Base-by-base conservation (phyloP, 805 yeast genomes). In the Candida loeiensis region DNA sequence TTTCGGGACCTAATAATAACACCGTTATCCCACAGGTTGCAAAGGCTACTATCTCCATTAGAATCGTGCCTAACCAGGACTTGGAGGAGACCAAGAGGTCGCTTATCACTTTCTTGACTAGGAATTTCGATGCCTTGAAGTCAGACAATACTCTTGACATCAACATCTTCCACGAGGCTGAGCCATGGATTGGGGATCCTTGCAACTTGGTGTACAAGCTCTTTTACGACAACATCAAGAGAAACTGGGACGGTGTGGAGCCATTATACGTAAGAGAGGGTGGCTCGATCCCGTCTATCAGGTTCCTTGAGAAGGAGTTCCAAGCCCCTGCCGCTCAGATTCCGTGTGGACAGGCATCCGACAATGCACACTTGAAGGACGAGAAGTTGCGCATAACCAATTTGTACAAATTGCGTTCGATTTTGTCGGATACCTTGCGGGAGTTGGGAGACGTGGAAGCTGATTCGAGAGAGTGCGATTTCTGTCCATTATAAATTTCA, bases 321-420 rank as follows among this genome's bases (percentile, higher is more conserved):
- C 61, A 73, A 38, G 96, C 98, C 3, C 86, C 87, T 18, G 98
- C 96, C 1, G 95, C 91, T 0, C 98, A 93, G 60, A 77, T 93
- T 24, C 98, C 99, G 2, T 88, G 97, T 55, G 99, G 98, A 0
- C 99, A 91, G 64, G 77, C 91, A 1, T 79, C 93, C 31, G 98
- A 93, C 59, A 87, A 88, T 54, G 98, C 97, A 1, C 99, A 91
- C 66, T 73, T 91, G 51, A 80, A 82, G 54, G 84, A 93, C 55
- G 99, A 91, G 62, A 76, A 93, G 46, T 59, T 91, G 34, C 68
- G 98, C 41, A 77, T 91, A 17, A 68, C 80, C 27, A 91, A 91
- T 55, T 70, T 90, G 53, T 79, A 81, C 53, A 86, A 83, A 44
- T 74, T 91, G 45, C 76, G 89, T 43, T 72, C 70, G 21, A 81